Evolutionary conservation across 345 rosid genomes (phyloP).

Genomic region (Reutealis trisperma): DNA sequence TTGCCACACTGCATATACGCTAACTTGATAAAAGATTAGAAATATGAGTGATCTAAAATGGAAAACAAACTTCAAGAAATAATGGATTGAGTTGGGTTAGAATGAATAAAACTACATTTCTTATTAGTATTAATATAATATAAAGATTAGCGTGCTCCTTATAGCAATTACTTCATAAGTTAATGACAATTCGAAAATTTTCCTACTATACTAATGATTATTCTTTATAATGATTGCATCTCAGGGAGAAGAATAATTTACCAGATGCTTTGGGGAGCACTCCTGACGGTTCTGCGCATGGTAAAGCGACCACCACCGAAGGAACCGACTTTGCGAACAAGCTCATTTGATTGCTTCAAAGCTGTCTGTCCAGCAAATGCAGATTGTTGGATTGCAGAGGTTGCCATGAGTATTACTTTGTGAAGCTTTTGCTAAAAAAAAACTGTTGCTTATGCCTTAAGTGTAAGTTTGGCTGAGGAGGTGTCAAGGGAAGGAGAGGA

Average conservation of each 20-base stretch:
- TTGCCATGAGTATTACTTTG: constrained; percentile 53
- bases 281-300: constrained; percentile 85
- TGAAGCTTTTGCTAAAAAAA: neutral
- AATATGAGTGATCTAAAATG: too few species aligned
- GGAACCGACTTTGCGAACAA: constrained; percentile 65
- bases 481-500: neutral
- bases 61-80: too few species aligned
- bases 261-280: constrained; percentile 88
- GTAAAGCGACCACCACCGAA: constrained; percentile 60
- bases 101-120: too few species aligned
- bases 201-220: too few species aligned
- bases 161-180: too few species aligned
- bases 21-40: too few species aligned
- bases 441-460: neutral
- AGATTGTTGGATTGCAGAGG: constrained; percentile 81
- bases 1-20: too few species aligned
- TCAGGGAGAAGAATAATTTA: constrained; percentile 21
- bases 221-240: neutral
- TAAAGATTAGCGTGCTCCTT: too few species aligned
- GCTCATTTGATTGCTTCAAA: constrained; percentile 67
- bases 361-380: constrained; percentile 79
- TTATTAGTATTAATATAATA: too few species aligned
- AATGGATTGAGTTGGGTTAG: too few species aligned
- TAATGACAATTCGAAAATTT: too few species aligned
- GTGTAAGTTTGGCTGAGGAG: neutral